Evolutionary conservation across 441 rosid genomes (phyloP).

Genomic region (Populus hybrid): DNA sequence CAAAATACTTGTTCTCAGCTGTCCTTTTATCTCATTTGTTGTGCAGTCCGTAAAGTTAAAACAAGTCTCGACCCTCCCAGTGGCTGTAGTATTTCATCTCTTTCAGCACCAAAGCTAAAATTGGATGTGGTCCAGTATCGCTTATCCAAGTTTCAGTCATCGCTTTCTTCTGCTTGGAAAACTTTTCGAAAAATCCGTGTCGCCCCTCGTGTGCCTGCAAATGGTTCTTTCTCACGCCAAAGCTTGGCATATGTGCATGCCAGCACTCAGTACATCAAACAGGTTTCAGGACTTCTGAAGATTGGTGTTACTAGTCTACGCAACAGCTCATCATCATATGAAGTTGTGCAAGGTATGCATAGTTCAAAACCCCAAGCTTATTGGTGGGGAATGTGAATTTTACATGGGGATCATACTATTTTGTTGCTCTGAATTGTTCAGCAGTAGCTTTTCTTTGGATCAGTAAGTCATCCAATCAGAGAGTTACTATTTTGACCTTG

Average conservation of each 20-base stretch:
- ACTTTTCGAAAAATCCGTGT: constrained; percentile 64
- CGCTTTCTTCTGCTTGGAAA: constrained; percentile 64
- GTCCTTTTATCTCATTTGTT: constrained; percentile 22
- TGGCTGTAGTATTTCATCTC: constrained; percentile 76
- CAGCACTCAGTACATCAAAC: constrained; percentile 86
- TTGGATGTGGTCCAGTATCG: constrained; percentile 49
- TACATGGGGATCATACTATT: neutral
- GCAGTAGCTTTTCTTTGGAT: neutral
- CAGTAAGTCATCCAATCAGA: neutral
- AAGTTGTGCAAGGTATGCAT: constrained; percentile 72
- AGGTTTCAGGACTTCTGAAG: constrained; percentile 90
- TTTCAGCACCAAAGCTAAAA: constrained; percentile 55
- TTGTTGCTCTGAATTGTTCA: neutral
- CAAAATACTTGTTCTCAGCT: constrained; percentile 17
- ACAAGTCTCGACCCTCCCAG: constrained; percentile 74
- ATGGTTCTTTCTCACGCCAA: constrained; percentile 80
- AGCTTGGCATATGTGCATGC: constrained; percentile 97
- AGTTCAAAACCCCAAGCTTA: constrained; percentile 25
- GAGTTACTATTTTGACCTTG: too few species aligned
- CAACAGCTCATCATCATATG: constrained; percentile 88
- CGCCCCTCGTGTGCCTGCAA: constrained; percentile 57
- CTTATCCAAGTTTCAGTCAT: constrained; percentile 58
- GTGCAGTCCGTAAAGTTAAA: constrained; percentile 85
- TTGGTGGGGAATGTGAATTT: neutral
- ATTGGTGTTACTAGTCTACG: constrained; percentile 87